These are phyloP conservation scores for Epichloe scottii DNA, from an alignment of 2,329 filamentous ascomycete species.

Conservation along the genomic window DNA sequence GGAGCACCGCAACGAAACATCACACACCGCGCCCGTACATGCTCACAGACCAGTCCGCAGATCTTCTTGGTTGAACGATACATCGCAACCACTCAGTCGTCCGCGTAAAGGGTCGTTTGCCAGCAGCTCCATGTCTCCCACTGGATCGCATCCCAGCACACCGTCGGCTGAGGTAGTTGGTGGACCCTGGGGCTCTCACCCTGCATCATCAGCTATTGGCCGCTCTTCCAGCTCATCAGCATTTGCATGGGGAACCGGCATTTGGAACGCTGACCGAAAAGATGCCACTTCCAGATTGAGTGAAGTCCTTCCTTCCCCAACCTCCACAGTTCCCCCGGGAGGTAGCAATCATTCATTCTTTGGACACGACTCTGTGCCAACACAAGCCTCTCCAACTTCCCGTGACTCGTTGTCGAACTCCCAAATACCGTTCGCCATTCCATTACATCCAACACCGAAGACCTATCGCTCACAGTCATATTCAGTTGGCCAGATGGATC, in stretches of 20 bases:
- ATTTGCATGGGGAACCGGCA: constrained; percentile 68
- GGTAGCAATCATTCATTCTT: constrained; percentile 35
- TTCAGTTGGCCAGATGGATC: constrained; percentile 80
- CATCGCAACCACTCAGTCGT: constrained; percentile 47
- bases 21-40: constrained; percentile 27
- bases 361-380: constrained; percentile 29
- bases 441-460: constrained; percentile 80
- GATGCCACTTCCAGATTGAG: constrained; percentile 62
- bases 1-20: constrained; percentile 48
- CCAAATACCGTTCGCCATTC: constrained; percentile 77
- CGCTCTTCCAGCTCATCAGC: constrained; percentile 25
- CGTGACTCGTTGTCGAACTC: constrained; percentile 41
- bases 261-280: constrained; percentile 71
- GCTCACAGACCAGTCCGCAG: constrained; percentile 54
- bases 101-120: constrained; percentile 68
- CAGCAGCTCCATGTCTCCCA: constrained; percentile 64
- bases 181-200: constrained; percentile 42
- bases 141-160: constrained; percentile 68
- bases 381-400: constrained; percentile 38
- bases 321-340: constrained; percentile 42
- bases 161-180: constrained; percentile 52
- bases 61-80: constrained; percentile 80
- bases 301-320: constrained; percentile 65
- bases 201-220: constrained; percentile 33
- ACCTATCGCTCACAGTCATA: constrained; percentile 94